Base-by-base conservation (phyloP, 2,329 filamentous ascomycete species). In the Fusarium lyarnte region DNA sequence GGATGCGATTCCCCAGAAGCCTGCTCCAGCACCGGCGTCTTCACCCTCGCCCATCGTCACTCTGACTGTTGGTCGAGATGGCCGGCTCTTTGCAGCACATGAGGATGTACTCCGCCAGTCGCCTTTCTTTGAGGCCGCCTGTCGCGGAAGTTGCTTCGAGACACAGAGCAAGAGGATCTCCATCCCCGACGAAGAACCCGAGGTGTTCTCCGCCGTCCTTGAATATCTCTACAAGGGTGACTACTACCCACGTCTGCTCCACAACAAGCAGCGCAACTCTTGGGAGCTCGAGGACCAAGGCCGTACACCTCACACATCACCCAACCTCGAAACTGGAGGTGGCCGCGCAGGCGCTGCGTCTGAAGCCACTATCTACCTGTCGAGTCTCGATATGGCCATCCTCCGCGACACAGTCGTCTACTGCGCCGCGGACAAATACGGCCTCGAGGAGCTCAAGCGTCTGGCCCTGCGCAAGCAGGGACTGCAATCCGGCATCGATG, bases 161-260 rank as follows among this genome's bases (percentile, higher is more conserved):
- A 88, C 84, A 85, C 90, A 88, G 91, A 93, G 86, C 89, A 93
- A 90, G 90, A 94, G 89, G 83, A 92, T 89, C 86, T 93, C 87
- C 86, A 92, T 89, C 79, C 87, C 86, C 73, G 86, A 89, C 79
- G 92, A 93, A 88, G 94, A 97, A 86, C 94, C 95, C 76, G 94
- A 97, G 87, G 89, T 97, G 82, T 93, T 98, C 84, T 97, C 94
- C 81, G 95, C 93, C 79, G 87, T 98, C 79, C 94, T 98, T 85
- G 95, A 98, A 86, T 98, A 95, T 83, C 90, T 98, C 76, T 98
- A 98, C 91, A 97, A 97, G 87, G 94, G 93, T 76, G 94, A 97
- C 88, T 97, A 97, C 85, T 96, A 93, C 83, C 95, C 95, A 63
- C 93, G 94, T 82, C 88, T 98, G 85, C 81, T 97, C 77, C 93